Evolutionary conservation across 2,329 filamentous ascomycete species (phyloP).

Genomic region (Sporothrix euskadiensis): DNA sequence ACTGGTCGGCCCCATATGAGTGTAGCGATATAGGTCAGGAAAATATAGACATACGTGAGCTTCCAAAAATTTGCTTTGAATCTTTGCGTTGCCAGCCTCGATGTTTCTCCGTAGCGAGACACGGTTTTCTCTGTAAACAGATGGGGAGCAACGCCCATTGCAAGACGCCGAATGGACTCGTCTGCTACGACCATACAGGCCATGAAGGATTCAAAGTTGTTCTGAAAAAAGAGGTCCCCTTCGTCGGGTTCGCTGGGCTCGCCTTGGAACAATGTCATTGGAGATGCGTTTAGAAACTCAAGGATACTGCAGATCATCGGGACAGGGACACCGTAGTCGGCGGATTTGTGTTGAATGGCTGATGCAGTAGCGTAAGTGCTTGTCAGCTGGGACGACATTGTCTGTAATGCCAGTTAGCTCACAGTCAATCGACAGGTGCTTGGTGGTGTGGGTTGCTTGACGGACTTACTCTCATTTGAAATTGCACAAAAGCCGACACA

Average conservation of each 20-base stretch:
- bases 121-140: constrained; percentile 48
- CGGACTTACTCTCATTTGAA: constrained; percentile 55
- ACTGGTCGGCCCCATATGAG: not conserved
- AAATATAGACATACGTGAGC: constrained; percentile 46
- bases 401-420: constrained; percentile 35
- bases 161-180: constrained; percentile 50
- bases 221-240: constrained; percentile 45
- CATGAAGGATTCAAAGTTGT: constrained; percentile 54
- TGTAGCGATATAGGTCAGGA: not conserved
- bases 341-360: constrained; percentile 44
- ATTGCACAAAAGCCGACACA: constrained; percentile 58
- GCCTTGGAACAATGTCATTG: constrained; percentile 50
- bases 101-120: constrained; percentile 41
- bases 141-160: constrained; percentile 50
- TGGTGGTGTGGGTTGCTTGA: too few relatives aligned
- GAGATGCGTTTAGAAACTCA: constrained; percentile 58
- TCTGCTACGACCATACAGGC: constrained; percentile 57
- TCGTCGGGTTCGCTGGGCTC: constrained; percentile 41
- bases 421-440: not conserved
- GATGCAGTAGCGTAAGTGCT: constrained; percentile 45
- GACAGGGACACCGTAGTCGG: constrained; percentile 44
- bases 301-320: constrained; percentile 56
- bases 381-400: constrained; percentile 44
- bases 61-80: constrained; percentile 54
- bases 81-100: constrained; percentile 41